A percentile compares a stretch with the other conserved stretches of the same genome.
Conservation (phyloP, 371 early-diverging fungal species). For the Nematocida displodere region DNA sequence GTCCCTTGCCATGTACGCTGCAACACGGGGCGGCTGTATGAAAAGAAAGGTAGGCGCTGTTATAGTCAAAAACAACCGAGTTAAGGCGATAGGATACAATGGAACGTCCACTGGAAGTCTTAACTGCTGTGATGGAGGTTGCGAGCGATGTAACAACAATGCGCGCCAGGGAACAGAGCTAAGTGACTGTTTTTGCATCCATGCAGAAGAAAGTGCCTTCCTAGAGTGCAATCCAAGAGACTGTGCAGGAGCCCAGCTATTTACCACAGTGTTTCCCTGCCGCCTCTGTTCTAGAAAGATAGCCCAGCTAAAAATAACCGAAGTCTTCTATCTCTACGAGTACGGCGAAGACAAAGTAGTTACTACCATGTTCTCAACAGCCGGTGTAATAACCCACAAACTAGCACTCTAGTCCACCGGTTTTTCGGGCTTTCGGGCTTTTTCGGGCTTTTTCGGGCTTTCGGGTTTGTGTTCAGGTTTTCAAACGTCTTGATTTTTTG, state of each 20-base stretch:
- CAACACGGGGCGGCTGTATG: constrained; percentile 80
- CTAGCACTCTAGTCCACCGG: background rate
- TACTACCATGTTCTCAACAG: background rate
- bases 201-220: constrained; percentile 90
- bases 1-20: constrained; percentile 76
- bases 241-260: constrained; percentile 31
- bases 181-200: constrained; percentile 84
- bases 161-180: constrained; percentile 71
- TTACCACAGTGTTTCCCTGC: constrained; percentile 60
- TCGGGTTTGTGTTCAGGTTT: too few relatives aligned
- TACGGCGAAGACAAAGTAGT: constrained; percentile 27
- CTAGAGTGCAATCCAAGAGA: constrained; percentile 66
- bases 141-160: constrained; percentile 77
- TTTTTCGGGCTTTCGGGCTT: too few relatives aligned
- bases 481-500: too few relatives aligned
- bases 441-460: too few relatives aligned
- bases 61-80: constrained; percentile 75
- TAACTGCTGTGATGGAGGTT: constrained; percentile 89
- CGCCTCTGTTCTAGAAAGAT: constrained; percentile 85
- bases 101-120: constrained; percentile 80
- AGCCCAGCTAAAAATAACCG: constrained; percentile 79
- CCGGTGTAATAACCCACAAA: background rate
- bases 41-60: constrained; percentile 91
- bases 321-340: constrained; percentile 72
- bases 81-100: constrained; percentile 91